Evolutionary conservation across 345 rosid species (phyloP).

Genomic region (Lepidium aucheri): DNA sequence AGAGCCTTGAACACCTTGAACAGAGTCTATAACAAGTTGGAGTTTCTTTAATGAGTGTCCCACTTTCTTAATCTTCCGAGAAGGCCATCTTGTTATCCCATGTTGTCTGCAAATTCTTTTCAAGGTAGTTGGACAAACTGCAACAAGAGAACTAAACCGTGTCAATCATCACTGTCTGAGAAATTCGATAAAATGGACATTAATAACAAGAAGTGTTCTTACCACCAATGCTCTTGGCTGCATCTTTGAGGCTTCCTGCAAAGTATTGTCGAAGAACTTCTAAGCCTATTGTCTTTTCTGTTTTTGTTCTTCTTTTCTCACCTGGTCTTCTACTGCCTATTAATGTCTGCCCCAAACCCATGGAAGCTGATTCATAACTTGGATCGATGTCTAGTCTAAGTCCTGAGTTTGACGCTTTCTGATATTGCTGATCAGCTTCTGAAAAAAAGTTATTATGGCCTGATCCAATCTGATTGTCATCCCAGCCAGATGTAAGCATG

Average conservation of each 20-base stretch:
- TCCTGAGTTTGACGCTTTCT: conserved; percentile 28
- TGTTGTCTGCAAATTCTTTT: conserved; percentile 95
- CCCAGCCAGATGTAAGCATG: conserved; percentile 45
- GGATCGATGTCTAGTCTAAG: conserved; percentile 27
- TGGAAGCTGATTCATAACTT: conserved; percentile 29
- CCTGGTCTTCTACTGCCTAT: conserved; percentile 41
- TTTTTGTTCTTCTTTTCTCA: conserved; percentile 63
- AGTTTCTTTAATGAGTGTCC: conserved; percentile 91
- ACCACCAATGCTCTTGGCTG: conserved; percentile 94
- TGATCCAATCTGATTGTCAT: conserved; percentile 32
- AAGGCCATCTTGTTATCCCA: conserved; percentile 91
- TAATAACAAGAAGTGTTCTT: conserved; percentile 24
- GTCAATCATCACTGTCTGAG: neutral
- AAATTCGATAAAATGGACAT: neutral
- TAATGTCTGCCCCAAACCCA: conserved; percentile 22
- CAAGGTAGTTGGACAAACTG: conserved; percentile 97
- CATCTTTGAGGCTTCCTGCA: conserved; percentile 97
- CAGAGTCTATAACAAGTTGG: conserved; percentile 85
- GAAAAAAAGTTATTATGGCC: conserved; percentile 34
- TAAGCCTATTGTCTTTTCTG: conserved; percentile 83
- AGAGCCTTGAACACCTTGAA: conserved; percentile 82
- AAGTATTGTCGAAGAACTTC: conserved; percentile 81
- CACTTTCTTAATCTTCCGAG: conserved; percentile 94
- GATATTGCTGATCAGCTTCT: conserved; percentile 34
- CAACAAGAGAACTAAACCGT: conserved; percentile 17